These are phyloP conservation scores for Conringia planisiliqua DNA, from an alignment of 345 rosid species.

Conservation along the genomic window DNA sequence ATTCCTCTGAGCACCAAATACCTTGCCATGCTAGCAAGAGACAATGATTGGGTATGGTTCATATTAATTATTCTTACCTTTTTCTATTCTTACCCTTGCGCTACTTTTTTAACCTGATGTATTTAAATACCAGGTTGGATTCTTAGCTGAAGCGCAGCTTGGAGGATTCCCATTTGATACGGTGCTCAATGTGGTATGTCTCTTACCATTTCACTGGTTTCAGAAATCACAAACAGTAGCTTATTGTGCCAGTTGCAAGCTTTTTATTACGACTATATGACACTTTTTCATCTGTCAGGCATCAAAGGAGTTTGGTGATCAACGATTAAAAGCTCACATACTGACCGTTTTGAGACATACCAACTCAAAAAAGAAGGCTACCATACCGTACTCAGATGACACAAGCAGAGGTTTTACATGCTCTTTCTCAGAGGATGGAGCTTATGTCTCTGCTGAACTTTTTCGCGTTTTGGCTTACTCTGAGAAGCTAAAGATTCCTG, in stretches of 20 bases:
- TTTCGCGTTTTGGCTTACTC: constrained; percentile 86
- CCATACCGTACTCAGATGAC: constrained; percentile 44
- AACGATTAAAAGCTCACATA: constrained; percentile 82
- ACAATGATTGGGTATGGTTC: constrained; percentile 90
- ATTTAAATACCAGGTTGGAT: constrained; percentile 75
- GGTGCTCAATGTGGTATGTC: constrained; percentile 75
- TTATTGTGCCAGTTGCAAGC: not conserved
- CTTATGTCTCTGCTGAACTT: constrained; percentile 67
- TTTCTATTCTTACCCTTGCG: not conserved
- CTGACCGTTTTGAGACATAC: constrained; percentile 78
- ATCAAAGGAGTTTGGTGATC: constrained; percentile 78
- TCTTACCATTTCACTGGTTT: constrained; percentile 16
- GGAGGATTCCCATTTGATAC: constrained; percentile 88
- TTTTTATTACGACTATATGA: constrained; percentile 18
- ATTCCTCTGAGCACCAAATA: constrained; percentile 90
- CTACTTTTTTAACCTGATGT: constrained; percentile 9
- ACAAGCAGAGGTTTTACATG: constrained; percentile 41
- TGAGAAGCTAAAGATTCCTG: constrained; percentile 82
- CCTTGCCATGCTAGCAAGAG: constrained; percentile 85
- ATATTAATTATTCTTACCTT: constrained; percentile 25
- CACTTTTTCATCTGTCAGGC: constrained; percentile 52
- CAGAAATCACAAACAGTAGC: constrained; percentile 9
- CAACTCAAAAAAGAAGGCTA: constrained; percentile 66
- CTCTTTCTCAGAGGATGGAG: constrained; percentile 52
- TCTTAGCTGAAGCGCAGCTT: constrained; percentile 87